phyloP scores from a whole-genome alignment of 768 basidiomycete genomes.

The Rhizopogon vulgaris region DNA sequence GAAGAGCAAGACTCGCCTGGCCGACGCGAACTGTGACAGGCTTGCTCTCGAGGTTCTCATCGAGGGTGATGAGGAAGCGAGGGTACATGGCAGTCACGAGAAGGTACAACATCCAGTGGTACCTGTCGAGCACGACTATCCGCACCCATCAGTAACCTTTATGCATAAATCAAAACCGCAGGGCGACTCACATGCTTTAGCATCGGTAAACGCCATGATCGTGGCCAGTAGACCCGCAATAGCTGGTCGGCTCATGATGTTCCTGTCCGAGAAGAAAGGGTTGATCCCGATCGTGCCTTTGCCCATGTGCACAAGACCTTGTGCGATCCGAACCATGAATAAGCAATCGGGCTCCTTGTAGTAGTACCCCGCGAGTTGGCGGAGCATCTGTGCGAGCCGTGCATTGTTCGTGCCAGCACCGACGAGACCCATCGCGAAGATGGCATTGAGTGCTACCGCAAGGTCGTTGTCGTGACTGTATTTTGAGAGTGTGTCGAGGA shows the following conservation, averaged over 20 bases:
- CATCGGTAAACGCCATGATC: slow-evolving; percentile 88
- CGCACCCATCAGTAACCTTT: neutral
- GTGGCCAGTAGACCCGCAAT: slow-evolving; percentile 87
- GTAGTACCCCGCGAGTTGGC: slow-evolving; percentile 97
- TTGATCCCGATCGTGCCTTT: slow-evolving; percentile 97
- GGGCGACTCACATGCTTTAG: slow-evolving; percentile 75
- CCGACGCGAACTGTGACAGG: slow-evolving; percentile 95
- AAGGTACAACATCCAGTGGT: slow-evolving; percentile 99
- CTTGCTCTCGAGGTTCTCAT: slow-evolving; percentile 81
- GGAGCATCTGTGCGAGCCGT: slow-evolving; percentile 92
- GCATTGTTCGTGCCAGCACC: slow-evolving; percentile 99
- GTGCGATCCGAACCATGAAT: slow-evolving; percentile 93
- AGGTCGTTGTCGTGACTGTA: slow-evolving; percentile 99
- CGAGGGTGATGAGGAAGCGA: slow-evolving; percentile 93
- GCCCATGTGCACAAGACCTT: slow-evolving; percentile 98
- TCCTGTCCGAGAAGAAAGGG: slow-evolving; percentile 92
- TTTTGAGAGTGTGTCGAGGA: slow-evolving; percentile 95
- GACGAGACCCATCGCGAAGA: slow-evolving; percentile 97
- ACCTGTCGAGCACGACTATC: slow-evolving; percentile 88
- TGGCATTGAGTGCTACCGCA: slow-evolving; percentile 92
- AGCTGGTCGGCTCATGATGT: slow-evolving; percentile 83
- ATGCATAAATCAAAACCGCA: neutral
- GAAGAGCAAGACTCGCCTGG: slow-evolving; percentile 41
- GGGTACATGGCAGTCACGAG: slow-evolving; percentile 96
- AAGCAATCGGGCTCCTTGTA: slow-evolving; percentile 94